Evolutionary conservation across 2,329 filamentous ascomycete species (phyloP).

Genomic region (Colletotrichum sp.): DNA sequence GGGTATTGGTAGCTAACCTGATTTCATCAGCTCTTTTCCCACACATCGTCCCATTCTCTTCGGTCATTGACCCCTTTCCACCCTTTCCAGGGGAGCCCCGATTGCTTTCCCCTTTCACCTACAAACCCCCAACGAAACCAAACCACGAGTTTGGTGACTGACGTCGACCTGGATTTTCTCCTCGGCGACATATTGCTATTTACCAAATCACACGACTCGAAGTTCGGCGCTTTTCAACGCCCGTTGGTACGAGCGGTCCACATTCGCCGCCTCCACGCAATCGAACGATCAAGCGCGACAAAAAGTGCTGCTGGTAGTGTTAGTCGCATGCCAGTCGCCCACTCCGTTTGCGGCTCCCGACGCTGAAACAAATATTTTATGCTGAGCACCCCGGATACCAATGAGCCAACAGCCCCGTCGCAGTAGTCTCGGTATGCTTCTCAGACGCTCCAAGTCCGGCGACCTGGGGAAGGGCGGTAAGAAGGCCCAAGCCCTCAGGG

Average conservation of each 20-base stretch:
- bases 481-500: slow-evolving; percentile 61
- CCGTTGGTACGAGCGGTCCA: neutral
- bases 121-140: neutral
- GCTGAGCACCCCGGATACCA: slow-evolving; percentile 12
- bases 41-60: neutral
- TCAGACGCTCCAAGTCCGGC: slow-evolving; percentile 72
- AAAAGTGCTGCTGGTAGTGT: neutral
- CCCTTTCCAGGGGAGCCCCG: neutral
- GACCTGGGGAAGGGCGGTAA: slow-evolving; percentile 66
- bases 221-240: neutral
- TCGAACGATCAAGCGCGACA: slow-evolving; percentile 11
- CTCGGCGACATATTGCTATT: neutral
- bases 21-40: slow-evolving; percentile 6
- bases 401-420: slow-evolving; percentile 44
- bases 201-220: neutral
- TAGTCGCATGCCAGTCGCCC: neutral
- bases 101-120: neutral
- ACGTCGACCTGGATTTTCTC: neutral
- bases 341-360: slow-evolving; percentile 13
- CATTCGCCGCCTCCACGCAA: neutral
- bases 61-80: slow-evolving; percentile 1
- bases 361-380: slow-evolving; percentile 19
- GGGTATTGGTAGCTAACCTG: slow-evolving; percentile 8
- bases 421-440: slow-evolving; percentile 62
- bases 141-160: neutral